Base-by-base conservation (phyloP, 164 flowering plant genomes). In the Cinnamomum chago region DNA sequence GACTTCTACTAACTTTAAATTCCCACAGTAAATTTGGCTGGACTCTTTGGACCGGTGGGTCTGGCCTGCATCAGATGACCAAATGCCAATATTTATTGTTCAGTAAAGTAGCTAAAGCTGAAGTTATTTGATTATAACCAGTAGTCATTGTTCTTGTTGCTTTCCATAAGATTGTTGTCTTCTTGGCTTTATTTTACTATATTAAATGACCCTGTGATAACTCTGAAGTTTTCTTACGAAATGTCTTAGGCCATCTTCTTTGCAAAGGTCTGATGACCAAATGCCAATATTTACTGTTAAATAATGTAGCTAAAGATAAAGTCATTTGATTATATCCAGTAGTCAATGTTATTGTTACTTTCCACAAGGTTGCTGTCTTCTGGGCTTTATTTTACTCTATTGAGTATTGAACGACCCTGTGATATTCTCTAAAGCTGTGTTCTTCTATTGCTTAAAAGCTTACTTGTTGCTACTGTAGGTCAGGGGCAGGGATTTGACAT, bases 401-500 rank as follows among this genome's bases (percentile, higher is more conserved):
- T 30, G 35, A 30, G 10, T 40, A 40, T 40, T 40, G 47, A 7
- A 40, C 11, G 47, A 40, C 47, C 47, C 47, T 55, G n/a, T 20
- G n/a, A 20, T 64, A 23, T 64, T 24, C 1, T 23, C 28, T 12
- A 20, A 64, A 64, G 69, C 47, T 64, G 15, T 9, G 51, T 51
- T 10, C 52, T 52, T 65, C 4, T 67, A 12, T 10, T 25, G 47
- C 28, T 75, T 33, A 73, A 76, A 50, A 11, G 22, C 70, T 22
- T 67, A 20, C 50, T 18, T 79, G 18, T 73, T 75, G 10, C 76
- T n/a, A 72, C 75, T 81, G 73, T 86, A 93, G 99, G 98, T 80
- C 99, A 95, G 79, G 98, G 98, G n/a, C 83, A 87, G 76, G 99
- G 99, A 76, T 95, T 86, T 80, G 99, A 95, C 82, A 82, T 90